Base-by-base conservation (phyloP, 2,329 filamentous ascomycete genomes). In the Fusarium dimerum region DNA sequence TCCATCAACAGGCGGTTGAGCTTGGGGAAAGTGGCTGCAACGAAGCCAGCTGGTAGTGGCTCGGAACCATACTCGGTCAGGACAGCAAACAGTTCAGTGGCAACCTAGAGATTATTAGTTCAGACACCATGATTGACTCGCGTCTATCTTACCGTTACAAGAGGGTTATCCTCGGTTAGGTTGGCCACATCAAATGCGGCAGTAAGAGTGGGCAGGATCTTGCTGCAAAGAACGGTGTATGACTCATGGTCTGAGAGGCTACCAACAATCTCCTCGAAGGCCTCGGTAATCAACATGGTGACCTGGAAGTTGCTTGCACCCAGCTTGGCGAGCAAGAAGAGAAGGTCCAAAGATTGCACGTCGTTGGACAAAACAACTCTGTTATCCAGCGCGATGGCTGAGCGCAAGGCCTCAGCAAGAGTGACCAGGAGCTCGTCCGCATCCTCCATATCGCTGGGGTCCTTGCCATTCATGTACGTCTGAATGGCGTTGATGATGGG, bases 401-500 rank as follows among this genome's bases (percentile, higher is more conserved):
- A 86, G 47, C 91, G 84, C 4, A 97, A 78, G 1, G 92, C 89
- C 72, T 97, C 92, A 6, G 93, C 89, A 32, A 99, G 78, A 1
- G 92, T 93, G 13, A 96, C 90, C 60, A 97, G 85, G 49, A 97
- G 82, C 70, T 99, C 94, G 62, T 97, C 93, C 11, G 90, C 89
- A 57, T 97, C 92, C 49, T 89, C 86, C 44, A 96, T 81, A 16
- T 97, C 92, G 47, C 83, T 84, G 45, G 94, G 79, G 65, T 97
- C 92, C 68, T 93, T 92, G 15, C 82, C 77, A 42, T 87, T 82
- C 61, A 97, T 81, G 72, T 92, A 99, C 36, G 87, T 77, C 47
- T 85, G 82, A 56, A 89, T 81, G 11, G 85, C 81, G n/a, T 73
- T 78, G 45, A 85, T 78, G 52, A 88, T 78, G 17, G 78, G 74